These are phyloP conservation scores for Debaryomyces singareniensis DNA, from an alignment of 1,139 yeast genomes.

Conservation along the genomic window DNA sequence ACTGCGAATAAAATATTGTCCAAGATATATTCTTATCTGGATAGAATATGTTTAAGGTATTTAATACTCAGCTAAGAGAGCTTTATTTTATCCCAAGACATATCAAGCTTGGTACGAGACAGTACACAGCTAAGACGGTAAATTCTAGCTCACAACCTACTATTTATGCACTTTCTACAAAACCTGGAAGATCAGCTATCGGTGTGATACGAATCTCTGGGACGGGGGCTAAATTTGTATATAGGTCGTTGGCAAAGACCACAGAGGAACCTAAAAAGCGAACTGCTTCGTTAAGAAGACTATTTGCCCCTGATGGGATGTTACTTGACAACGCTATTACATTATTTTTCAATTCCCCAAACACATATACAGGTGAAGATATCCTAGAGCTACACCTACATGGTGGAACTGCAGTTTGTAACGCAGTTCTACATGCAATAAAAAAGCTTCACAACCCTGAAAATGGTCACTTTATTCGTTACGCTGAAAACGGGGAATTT, in stretches of 20 bases:
- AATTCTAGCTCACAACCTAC: slow-evolving; percentile 44
- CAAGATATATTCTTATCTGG: slow-evolving; percentile 1
- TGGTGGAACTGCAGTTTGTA: slow-evolving; percentile 86
- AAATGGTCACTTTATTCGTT: slow-evolving; percentile 46
- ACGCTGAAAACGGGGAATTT: slow-evolving; percentile 93
- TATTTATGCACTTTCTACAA: slow-evolving; percentile 85
- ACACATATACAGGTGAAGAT: slow-evolving; percentile 93
- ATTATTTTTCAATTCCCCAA: slow-evolving; percentile 63
- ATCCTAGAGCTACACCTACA: slow-evolving; percentile 80
- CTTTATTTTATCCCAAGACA: too few species aligned
- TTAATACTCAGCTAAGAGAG: too few species aligned
- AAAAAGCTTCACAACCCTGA: slow-evolving; percentile 38
- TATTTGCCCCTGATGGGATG: slow-evolving; percentile 34
- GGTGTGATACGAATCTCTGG: slow-evolving; percentile 86
- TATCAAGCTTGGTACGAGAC: too few species aligned
- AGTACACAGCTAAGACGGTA: too few species aligned
- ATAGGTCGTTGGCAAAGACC: slow-evolving; percentile 38
- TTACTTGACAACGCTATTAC: slow-evolving; percentile 75
- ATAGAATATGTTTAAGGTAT: too few species aligned
- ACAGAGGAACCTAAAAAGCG: slow-evolving; percentile 41
- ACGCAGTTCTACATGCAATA: slow-evolving; percentile 64
- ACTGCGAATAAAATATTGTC: background rate
- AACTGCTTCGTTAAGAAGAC: slow-evolving; percentile 48
- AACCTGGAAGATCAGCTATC: slow-evolving; percentile 76
- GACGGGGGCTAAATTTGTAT: slow-evolving; percentile 44